Percentiles rank a stretch among this genome's conserved stretches.
These are phyloP conservation scores for Venturia effusa DNA, from an alignment of 2,329 filamentous ascomycete species.

Conservation along the genomic window DNA sequence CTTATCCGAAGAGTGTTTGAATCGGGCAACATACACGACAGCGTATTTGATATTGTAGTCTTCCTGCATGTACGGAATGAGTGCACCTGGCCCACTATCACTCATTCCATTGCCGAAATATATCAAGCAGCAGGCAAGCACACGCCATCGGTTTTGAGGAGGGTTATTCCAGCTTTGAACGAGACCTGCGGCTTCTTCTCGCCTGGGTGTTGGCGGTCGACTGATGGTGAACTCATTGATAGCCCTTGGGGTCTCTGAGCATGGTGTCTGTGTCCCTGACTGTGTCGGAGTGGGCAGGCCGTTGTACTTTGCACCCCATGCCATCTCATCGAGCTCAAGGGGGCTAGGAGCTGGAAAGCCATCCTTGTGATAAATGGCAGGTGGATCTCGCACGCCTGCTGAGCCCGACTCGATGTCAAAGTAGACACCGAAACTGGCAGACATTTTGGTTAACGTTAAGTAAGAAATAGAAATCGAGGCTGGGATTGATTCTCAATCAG, in stretches of 20 bases:
- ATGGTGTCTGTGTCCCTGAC: slow-evolving; percentile 9
- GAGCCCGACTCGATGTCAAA: slow-evolving; percentile 31
- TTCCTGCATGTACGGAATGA: slow-evolving; percentile 71
- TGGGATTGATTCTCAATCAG: too few relatives aligned
- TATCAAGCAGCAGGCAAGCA: slow-evolving; percentile 53
- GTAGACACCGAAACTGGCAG: slow-evolving; percentile 27
- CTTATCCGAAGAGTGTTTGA: not conserved
- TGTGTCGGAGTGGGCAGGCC: slow-evolving; percentile 15
- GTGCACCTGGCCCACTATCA: slow-evolving; percentile 64
- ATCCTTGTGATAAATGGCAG: slow-evolving; percentile 24
- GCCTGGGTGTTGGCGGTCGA: slow-evolving; percentile 36
- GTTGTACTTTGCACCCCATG: slow-evolving; percentile 17
- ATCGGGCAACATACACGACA: slow-evolving; percentile 42
- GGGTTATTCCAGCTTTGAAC: slow-evolving; percentile 47
- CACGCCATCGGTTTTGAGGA: slow-evolving; percentile 58
- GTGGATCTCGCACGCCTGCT: slow-evolving; percentile 25
- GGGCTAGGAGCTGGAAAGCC: slow-evolving; percentile 18
- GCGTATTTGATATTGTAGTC: slow-evolving; percentile 69
- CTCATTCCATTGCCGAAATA: slow-evolving; percentile 61
- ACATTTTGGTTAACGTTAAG: slow-evolving; percentile 20
- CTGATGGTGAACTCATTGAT: slow-evolving; percentile 43
- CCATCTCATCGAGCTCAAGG: slow-evolving; percentile 25
- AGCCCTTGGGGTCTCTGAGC: slow-evolving; percentile 20
- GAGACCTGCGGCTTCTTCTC: slow-evolving; percentile 32
- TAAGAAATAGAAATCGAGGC: slow-evolving; percentile 5